Percentiles rank a stretch among this genome's conserved stretches.
phyloP scores from a whole-genome alignment of 495 filamentous ascomycete genomes.

The Massariosphaeria phaeospora region DNA sequence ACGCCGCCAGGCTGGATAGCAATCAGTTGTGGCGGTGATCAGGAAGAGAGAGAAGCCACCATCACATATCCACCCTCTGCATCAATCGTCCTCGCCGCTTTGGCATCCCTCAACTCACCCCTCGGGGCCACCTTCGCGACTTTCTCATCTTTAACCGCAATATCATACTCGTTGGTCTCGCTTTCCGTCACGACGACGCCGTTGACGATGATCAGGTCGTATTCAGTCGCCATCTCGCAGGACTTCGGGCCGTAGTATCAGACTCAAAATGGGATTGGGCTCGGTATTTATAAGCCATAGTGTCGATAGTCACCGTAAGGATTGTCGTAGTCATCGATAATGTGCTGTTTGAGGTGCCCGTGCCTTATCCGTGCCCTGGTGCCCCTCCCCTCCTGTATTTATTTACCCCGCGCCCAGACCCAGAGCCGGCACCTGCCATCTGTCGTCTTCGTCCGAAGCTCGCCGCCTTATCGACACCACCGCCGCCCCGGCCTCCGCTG shows the following conservation, averaged over 20 bases:
- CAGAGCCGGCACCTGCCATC: too few relatives aligned
- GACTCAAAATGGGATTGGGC: too few relatives aligned
- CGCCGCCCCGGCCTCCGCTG: neutral
- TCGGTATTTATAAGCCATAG: too few relatives aligned
- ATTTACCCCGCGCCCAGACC: too few relatives aligned
- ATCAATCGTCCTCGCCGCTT: conserved; percentile 43
- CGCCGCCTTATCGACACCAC: too few relatives aligned
- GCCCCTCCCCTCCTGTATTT: too few relatives aligned
- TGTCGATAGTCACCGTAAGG: too few relatives aligned
- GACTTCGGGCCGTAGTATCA: neutral
- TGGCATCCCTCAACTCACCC: conserved; percentile 33
- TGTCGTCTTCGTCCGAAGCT: too few relatives aligned
- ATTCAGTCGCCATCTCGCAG: conserved; percentile 28
- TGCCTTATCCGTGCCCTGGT: too few relatives aligned
- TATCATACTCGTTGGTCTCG: conserved; percentile 46
- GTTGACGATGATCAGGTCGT: conserved; percentile 47
- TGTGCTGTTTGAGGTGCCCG: too few relatives aligned
- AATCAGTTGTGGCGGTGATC: neutral
- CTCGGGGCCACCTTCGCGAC: conserved; percentile 45
- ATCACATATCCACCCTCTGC: conserved; percentile 50
- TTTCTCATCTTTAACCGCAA: conserved; percentile 52
- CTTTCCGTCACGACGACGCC: conserved; percentile 48
- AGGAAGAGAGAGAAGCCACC: conserved; percentile 23
- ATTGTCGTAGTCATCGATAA: too few relatives aligned
- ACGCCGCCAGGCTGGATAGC: conserved; percentile 36